A percentile compares a stretch with the other conserved stretches of the same genome.
These are phyloP conservation scores for Datisca glomerata DNA, from an alignment of 306 rosid species.

Conservation along the genomic window DNA sequence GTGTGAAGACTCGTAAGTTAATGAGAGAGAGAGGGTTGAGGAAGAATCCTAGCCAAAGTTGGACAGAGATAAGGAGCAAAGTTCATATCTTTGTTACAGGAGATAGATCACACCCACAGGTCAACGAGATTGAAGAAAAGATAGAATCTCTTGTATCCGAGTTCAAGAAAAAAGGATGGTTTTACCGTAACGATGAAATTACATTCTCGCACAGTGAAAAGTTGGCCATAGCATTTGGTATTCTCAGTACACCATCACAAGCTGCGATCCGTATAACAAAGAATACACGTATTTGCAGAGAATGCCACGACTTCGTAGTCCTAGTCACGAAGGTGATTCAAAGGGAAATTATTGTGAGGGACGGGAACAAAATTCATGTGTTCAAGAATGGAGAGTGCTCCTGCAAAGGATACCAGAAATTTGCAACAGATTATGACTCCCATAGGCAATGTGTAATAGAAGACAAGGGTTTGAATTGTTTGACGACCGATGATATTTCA, in stretches of 20 bases:
- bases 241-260: conserved; percentile 23
- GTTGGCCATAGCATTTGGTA: conserved; percentile 43
- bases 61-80: conserved; percentile 37
- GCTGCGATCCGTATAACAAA: conserved; percentile 38
- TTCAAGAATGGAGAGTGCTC: conserved; percentile 49
- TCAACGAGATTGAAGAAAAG: conserved; percentile 23
- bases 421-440: too few species aligned
- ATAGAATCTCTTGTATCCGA: conserved; percentile 24
- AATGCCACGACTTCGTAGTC: conserved; percentile 50
- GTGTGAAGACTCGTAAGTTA: conserved; percentile 33
- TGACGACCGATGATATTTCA: too few species aligned
- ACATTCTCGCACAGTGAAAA: conserved; percentile 42
- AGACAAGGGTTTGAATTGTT: too few species aligned
- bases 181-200: conserved; percentile 17
- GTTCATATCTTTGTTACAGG: conserved; percentile 35
- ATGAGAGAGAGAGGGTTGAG: conserved; percentile 51
- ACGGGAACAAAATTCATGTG: conserved; percentile 40
- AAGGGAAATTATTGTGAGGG: conserved; percentile 42
- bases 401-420: conserved; percentile 19
- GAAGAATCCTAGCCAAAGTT: conserved; percentile 34
- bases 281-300: conserved; percentile 32
- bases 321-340: conserved; percentile 25
- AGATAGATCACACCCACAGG: conserved; percentile 25
- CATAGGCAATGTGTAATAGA: too few species aligned
- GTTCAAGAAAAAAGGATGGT: conserved; percentile 25